Evolutionary conservation across 306 rosid species (phyloP).

Genomic region (Citrullus colocynthis): DNA sequence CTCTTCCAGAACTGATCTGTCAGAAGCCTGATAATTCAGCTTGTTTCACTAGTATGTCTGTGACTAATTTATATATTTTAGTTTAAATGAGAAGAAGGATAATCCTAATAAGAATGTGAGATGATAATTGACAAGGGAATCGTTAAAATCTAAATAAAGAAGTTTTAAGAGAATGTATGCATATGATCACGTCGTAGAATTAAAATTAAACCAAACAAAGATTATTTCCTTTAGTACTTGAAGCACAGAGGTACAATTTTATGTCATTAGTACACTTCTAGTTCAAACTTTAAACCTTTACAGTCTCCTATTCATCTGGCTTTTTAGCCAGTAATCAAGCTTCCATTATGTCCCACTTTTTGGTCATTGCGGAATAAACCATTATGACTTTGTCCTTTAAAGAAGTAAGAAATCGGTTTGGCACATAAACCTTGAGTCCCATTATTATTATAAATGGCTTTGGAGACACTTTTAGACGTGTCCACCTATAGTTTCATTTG

Average conservation of each 20-base stretch:
- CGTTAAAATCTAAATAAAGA: not conserved
- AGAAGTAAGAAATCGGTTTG: not conserved
- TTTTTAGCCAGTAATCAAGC: not conserved
- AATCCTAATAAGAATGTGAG: not conserved
- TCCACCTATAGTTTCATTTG: not conserved
- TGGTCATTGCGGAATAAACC: not conserved
- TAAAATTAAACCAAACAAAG: not conserved
- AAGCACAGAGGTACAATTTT: not conserved
- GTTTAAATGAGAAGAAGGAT: conserved; percentile 2
- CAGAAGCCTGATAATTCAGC: conserved; percentile 22
- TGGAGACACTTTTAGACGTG: not conserved
- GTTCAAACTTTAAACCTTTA: not conserved
- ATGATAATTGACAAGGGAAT: not conserved
- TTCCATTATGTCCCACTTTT: not conserved
- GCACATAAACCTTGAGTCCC: not conserved
- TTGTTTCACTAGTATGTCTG: conserved; percentile 12
- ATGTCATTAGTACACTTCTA: not conserved
- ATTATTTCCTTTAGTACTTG: not conserved
- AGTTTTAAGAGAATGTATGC: not conserved
- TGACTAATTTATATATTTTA: not conserved
- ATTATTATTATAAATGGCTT: not conserved
- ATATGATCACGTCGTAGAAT: not conserved
- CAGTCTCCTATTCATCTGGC: not conserved
- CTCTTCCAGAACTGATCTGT: conserved; percentile 96
- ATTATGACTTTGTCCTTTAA: not conserved